Base-by-base conservation (phyloP, 495 filamentous ascomycete species). In the Astrocystis sublimbata region DNA sequence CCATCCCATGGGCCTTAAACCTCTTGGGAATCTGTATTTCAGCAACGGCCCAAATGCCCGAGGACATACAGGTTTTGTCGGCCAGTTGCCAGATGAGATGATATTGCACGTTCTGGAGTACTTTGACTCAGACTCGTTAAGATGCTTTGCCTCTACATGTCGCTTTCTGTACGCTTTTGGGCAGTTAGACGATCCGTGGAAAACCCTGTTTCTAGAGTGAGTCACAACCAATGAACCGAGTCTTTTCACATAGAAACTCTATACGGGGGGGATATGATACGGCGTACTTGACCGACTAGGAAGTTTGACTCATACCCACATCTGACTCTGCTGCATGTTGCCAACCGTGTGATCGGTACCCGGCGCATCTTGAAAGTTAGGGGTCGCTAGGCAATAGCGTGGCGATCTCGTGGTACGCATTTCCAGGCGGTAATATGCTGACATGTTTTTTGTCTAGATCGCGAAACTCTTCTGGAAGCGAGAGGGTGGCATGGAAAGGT, bases 131-230 rank as follows among this genome's bases (percentile, higher is more conserved):
- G 59, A 66, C 28, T 79, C 81, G 45, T 75, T 98, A 51, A 71
- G 87, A 56, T 71, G 78, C 4, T 71, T 97, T 24, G 91, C 92
- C n/a, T 82, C 83, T 50, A 90, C 93, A 4, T 97, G 94, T 78
- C 92, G 89, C 72, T 90, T 91, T 33, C 80, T 97, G 15, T 96
- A 92, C 79, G 94, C 93, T 7, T 94, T 92, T 72, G 89, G 89
- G 42, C 80, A 89, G 40, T 83, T 83, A 33, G 94, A 98, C 61
- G 94, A 98, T 62, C 72, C 98, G 26, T 98, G 94, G 94, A 94
- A 94, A 76, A 70, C 85, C 21, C 74, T 96, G 9, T 96, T 92
- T 66, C 80, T 96, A 64, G 81, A 86, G 94, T 98, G 89, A 83
- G 91, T 83, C 67, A n/a, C n/a, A 61, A 68, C 65, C 31, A 50